These are phyloP conservation scores for Trichosporon sp. DNA, from an alignment of 1,284 basidiomycete species.

Conservation along the genomic window DNA sequence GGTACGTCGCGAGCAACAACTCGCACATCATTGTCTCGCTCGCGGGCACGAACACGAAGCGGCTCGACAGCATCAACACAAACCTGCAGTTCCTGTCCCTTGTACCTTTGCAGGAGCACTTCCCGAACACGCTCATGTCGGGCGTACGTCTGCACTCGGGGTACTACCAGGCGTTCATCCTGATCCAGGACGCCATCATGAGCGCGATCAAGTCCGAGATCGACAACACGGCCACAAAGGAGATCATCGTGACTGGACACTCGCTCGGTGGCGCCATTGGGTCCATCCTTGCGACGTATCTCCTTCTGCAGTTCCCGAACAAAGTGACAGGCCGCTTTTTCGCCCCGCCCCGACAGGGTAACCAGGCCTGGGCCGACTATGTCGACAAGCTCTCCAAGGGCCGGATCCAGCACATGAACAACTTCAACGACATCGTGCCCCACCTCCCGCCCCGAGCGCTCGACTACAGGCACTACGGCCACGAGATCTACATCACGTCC, in stretches of 20 bases:
- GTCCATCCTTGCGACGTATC: slow-evolving; percentile 28
- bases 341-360: slow-evolving; percentile 37
- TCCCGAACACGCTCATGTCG: slow-evolving; percentile 27
- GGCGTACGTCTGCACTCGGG: slow-evolving; percentile 34
- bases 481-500: slow-evolving; percentile 36
- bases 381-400: slow-evolving; percentile 34
- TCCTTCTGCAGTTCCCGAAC: slow-evolving; percentile 17
- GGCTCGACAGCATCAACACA: slow-evolving; percentile 27
- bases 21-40: slow-evolving; percentile 33
- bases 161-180: slow-evolving; percentile 36
- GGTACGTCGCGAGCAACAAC: slow-evolving; percentile 27
- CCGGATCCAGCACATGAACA: slow-evolving; percentile 34
- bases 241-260: slow-evolving; percentile 38
- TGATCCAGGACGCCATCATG: slow-evolving; percentile 22
- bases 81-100: slow-evolving; percentile 34
- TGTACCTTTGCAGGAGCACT: slow-evolving; percentile 16
- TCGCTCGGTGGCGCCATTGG: slow-evolving; percentile 37
- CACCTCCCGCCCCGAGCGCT: slow-evolving; percentile 36
- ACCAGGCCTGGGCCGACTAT: slow-evolving; percentile 38
- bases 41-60: slow-evolving; percentile 35
- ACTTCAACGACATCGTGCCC: slow-evolving; percentile 38
- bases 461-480: slow-evolving; percentile 33
- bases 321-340: slow-evolving; percentile 31
- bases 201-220: neutral
- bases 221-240: neutral